These are phyloP conservation scores for Didymella pinodella DNA, from an alignment of 2,329 filamentous ascomycete species.

Conservation along the genomic window DNA sequence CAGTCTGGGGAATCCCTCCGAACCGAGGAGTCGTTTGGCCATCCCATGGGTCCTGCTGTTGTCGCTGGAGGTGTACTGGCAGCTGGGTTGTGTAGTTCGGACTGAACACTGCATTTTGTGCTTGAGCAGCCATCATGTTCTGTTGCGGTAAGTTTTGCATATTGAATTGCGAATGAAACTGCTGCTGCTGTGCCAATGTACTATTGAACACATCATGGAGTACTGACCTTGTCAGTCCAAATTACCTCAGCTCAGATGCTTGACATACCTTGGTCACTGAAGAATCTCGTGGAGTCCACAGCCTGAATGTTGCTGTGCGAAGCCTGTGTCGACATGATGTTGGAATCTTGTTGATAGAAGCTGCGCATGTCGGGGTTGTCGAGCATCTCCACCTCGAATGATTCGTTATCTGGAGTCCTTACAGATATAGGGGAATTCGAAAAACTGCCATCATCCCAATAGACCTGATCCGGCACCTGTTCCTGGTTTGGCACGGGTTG, in stretches of 20 bases:
- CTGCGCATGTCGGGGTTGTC: constrained; percentile 39
- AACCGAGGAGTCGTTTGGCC: constrained; percentile 41
- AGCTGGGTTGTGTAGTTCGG: constrained; percentile 31
- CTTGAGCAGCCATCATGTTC: constrained; percentile 27
- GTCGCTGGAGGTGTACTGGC: constrained; percentile 23
- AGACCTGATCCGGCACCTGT: constrained; percentile 41
- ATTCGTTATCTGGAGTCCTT: constrained; percentile 45
- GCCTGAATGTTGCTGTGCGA: constrained; percentile 34
- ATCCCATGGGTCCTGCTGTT: constrained; percentile 45
- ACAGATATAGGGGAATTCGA: constrained; percentile 50
- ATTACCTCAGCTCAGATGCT: neutral
- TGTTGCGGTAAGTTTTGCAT: constrained; percentile 28
- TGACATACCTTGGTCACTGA: constrained; percentile 37
- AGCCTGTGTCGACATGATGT: constrained; percentile 38
- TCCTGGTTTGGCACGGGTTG: constrained; percentile 39
- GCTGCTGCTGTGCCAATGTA: constrained; percentile 37
- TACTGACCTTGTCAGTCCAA: constrained; percentile 32
- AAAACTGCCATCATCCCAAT: constrained; percentile 44
- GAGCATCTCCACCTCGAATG: constrained; percentile 45
- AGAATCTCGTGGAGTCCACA: constrained; percentile 34
- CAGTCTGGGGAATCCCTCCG: constrained; percentile 38
- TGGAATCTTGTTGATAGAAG: constrained; percentile 39
- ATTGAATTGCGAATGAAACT: constrained; percentile 33
- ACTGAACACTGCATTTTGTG: constrained; percentile 30
- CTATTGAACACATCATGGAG: constrained; percentile 36